Evolutionary conservation across 805 yeast species (phyloP).

Genomic region (Cyberlindnera misumaiensis): DNA sequence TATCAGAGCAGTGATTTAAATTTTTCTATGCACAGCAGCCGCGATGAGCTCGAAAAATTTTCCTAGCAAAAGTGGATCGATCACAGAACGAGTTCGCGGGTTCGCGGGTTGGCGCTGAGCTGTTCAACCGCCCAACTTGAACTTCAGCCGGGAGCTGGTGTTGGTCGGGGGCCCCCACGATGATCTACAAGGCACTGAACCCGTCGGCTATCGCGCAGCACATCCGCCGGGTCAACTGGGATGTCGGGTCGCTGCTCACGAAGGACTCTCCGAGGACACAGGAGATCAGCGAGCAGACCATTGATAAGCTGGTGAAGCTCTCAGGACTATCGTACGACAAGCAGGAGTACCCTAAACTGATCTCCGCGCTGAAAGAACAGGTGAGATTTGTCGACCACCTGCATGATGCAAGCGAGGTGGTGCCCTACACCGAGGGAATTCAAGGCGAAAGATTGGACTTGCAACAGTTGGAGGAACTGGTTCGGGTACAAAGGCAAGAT

Average conservation of each 20-base stretch:
- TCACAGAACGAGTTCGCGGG: constrained; percentile 1
- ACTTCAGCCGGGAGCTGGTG: background rate
- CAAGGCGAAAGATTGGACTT: constrained; percentile 26
- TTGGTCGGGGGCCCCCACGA: no score
- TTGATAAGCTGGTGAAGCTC: constrained; percentile 34
- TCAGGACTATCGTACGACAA: constrained; percentile 40
- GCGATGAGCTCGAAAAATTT: constrained; percentile 6
- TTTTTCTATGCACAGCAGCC: no score
- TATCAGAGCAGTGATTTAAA: no score
- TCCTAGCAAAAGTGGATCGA: background rate
- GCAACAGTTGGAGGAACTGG: constrained; percentile 24
- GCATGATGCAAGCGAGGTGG: constrained; percentile 21
- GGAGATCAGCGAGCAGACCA: constrained; percentile 5
- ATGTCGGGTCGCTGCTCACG: constrained; percentile 20
- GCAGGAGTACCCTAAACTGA: constrained; percentile 26
- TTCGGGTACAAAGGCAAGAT: constrained; percentile 21
- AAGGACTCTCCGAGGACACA: constrained; percentile 16
- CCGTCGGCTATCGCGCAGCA: constrained; percentile 4
- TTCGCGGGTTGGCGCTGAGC: background rate
- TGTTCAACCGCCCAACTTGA: background rate
- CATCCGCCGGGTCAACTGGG: constrained; percentile 16
- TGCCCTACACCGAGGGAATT: constrained; percentile 21
- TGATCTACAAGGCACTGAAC: background rate
- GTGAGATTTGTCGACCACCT: constrained; percentile 43
- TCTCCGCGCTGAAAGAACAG: constrained; percentile 37